Conservation (phyloP, 768 basidiomycete species). For the Favolaschia claudopus region DNA sequence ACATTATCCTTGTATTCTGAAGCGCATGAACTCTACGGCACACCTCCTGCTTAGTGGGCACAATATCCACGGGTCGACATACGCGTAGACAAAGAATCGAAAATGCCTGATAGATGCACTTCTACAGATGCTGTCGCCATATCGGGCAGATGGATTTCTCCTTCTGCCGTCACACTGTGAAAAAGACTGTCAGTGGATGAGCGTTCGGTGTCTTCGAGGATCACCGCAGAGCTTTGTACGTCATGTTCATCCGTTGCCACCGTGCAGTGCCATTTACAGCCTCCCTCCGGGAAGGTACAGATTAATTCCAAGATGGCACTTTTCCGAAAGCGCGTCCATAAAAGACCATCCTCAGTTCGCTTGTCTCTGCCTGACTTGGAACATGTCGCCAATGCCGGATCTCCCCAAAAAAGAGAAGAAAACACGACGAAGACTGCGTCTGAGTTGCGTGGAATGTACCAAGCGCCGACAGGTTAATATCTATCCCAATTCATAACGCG, state of each 20-base stretch:
- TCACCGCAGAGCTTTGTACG: constrained; percentile 23
- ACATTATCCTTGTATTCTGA: neutral
- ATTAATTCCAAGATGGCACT: constrained; percentile 11
- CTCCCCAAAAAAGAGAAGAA: constrained; percentile 51
- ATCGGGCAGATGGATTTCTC: constrained; percentile 20
- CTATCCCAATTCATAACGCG: neutral
- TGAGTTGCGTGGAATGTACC: constrained; percentile 65
- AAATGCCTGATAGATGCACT: constrained; percentile 25
- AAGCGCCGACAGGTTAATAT: constrained; percentile 61
- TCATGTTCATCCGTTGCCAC: constrained; percentile 24
- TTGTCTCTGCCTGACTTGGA: constrained; percentile 4
- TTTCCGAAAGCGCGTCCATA: constrained; percentile 23
- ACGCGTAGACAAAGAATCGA: too few relatives aligned
- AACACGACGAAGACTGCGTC: constrained; percentile 55
- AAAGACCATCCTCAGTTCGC: constrained; percentile 17
- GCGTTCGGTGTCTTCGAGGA: constrained; percentile 10
- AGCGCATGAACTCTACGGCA: constrained; percentile 4
- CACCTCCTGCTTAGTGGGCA: neutral
- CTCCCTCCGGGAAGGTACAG: constrained; percentile 23
- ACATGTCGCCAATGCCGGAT: constrained; percentile 18
- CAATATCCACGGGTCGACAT: too few relatives aligned
- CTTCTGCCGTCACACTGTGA: constrained; percentile 21
- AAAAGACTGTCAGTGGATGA: neutral
- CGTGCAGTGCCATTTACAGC: constrained; percentile 19
- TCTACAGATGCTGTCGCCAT: constrained; percentile 13